phyloP scores from a whole-genome alignment of 148 eudicot genomes.

The Cornus suecica region DNA sequence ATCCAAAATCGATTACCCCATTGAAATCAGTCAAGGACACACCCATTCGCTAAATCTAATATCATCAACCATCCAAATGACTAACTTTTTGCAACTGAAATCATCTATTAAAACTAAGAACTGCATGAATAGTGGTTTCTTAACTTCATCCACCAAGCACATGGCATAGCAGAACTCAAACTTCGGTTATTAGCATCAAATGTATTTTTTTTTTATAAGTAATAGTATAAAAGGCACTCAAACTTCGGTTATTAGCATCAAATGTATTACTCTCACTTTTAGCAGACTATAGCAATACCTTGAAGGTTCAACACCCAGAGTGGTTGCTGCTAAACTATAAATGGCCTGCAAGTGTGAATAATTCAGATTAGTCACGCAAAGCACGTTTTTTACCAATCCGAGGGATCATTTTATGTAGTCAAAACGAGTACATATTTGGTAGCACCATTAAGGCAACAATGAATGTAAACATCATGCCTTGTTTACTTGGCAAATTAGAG shows the following conservation, averaged over 20 bases:
- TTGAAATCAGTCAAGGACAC: neutral
- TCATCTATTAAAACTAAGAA: neutral
- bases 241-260: too few relatives aligned
- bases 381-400: neutral
- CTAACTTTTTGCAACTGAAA: neutral
- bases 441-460: neutral
- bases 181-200: neutral
- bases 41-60: neutral
- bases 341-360: constrained; percentile 61
- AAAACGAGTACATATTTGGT: neutral
- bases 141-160: neutral
- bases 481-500: neutral
- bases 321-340: constrained; percentile 73
- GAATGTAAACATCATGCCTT: neutral
- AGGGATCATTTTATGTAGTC: neutral
- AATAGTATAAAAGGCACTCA: too few relatives aligned
- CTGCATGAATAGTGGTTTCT: neutral
- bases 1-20: neutral
- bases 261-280: too few relatives aligned
- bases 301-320: constrained; percentile 85
- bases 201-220: neutral
- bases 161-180: neutral
- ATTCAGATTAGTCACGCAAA: neutral
- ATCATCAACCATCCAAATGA: neutral
- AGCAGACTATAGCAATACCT: constrained; percentile 38